Base-by-base conservation (phyloP, 225 moss, liverwort and hornwort genomes). In the Marchantia polymorpha region DNA sequence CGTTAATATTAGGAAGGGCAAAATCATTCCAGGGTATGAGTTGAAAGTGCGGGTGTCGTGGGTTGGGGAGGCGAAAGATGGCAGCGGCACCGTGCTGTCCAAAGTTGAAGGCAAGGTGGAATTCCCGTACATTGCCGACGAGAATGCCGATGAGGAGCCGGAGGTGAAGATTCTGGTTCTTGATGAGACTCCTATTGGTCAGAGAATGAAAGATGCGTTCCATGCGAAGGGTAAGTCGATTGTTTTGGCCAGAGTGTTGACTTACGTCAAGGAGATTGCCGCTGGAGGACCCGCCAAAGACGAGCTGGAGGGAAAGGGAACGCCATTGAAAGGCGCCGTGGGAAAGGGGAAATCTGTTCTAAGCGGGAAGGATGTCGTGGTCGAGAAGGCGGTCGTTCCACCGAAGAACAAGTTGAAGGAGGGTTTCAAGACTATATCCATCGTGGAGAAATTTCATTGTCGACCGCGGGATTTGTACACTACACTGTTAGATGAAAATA, bases 1-100 rank as follows among this genome's bases (percentile, higher is more conserved):
- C 81, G 89, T 99, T 47, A 99, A 99, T 74, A 99, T 99, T 82
- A 89, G 99, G 79, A 99, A 99, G 83, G 99, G 99, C 47, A 99
- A 99, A 86, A 93, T 99, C 49, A 99, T 99, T 80, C 99, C 99
- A 15, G 99, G 99, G 19, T 99, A 99, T 83, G 99, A 99, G 85
- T 82, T 99, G 71, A 91, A 89, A 61, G 86, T 99, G 61, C 87
- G 88, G 74, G 78, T 93, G 59, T 74, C 77, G 53, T 99, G 99
- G 99, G 72, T 70, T 39, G 99, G 99, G 75, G 93, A 94, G 82
- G 95, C 92, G 11, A 93, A 90, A 80, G 99, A 99, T 80, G 93
- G 90, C 50, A 87, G 73, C 79, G 99, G 90, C 29, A 90, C 76
- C 8, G 69, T 92, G 56, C 72, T 93, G 60, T 88, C 85, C 54